These are phyloP conservation scores for Hepatocystis sp. DNA, from an alignment of 169 alveolate genomes.

Conservation along the genomic window DNA sequence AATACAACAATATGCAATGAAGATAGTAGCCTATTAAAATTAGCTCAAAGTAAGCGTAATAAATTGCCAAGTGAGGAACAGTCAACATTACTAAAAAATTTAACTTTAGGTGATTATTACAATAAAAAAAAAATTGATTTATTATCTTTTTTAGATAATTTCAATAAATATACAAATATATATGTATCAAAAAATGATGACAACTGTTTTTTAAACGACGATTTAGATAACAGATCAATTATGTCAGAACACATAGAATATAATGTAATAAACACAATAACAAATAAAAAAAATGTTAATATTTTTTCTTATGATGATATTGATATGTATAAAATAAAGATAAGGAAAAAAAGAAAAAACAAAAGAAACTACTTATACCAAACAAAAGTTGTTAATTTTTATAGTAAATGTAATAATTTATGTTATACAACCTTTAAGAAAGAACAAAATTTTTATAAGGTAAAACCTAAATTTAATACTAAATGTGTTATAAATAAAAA, in stretches of 20 bases:
- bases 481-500: too few relatives aligned
- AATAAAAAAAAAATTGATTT: background rate
- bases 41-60: background rate
- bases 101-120: background rate
- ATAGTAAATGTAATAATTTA: too few relatives aligned
- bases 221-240: conserved; percentile 22
- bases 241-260: conserved; percentile 19
- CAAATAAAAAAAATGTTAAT: background rate
- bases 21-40: background rate
- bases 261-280: background rate
- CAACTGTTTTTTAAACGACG: background rate
- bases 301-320: conserved; percentile 44
- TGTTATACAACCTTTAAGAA: too few relatives aligned
- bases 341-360: conserved; percentile 8
- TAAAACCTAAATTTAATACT: too few relatives aligned
- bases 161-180: background rate
- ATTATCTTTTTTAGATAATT: background rate
- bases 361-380: background rate
- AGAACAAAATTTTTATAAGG: too few relatives aligned
- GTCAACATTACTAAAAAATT: conserved; percentile 14
- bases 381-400: background rate
- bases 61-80: conserved; percentile 24
- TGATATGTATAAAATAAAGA: conserved; percentile 5
- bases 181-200: background rate
- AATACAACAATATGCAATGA: background rate